Base-by-base conservation (phyloP, 371 early-diverging fungal species). In the Nematocida ausubeli region DNA sequence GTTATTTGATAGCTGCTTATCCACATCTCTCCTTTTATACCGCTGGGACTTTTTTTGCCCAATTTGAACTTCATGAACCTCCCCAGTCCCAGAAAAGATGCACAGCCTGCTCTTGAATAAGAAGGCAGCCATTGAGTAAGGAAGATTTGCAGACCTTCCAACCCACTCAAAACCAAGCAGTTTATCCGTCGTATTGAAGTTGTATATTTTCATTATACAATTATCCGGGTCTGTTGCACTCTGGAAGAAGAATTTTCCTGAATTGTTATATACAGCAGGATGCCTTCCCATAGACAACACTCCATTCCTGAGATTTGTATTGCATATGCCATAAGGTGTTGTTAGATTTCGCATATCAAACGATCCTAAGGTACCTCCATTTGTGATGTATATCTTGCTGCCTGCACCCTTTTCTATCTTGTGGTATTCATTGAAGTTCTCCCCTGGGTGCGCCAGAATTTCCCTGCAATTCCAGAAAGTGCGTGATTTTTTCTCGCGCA, bases 161-260 rank as follows among this genome's bases (percentile, higher is more conserved):
- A 16, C 9, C 78, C 78, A 75, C 54, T 75, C 78, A 75, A 75
- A 75, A 0, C 65, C 52, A 19, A 64, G 9, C 37, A 75, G 39
- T 0, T 6, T 47, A 9, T 65, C 44, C 9, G 7, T 16, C 28
- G 32, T 28, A n/a, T 51, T 47, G 65, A 75, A 66, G 12, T 52
- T 35, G 40, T 52, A 69, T 14, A 30, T 4, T 22, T 42, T 65
- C 12, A 55, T n/a, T 6, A 49, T 19, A 14, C 55, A 16, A 47
- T 55, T 42, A 1, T 52, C 54, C 7, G n/a, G 26, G 12, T 9
- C 55, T n/a, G 16, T 30, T 4, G 5, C 4, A 44, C 35, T 75
- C 42, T 75, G 67, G 78, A 75, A 75, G 56, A 47, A 64, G 34
- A 75, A 75, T 9, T 75, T 14, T 32, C 78, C 78, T 12, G 5